Conservation (phyloP, 768 basidiomycete genomes). For the Ramaria rubella region DNA sequence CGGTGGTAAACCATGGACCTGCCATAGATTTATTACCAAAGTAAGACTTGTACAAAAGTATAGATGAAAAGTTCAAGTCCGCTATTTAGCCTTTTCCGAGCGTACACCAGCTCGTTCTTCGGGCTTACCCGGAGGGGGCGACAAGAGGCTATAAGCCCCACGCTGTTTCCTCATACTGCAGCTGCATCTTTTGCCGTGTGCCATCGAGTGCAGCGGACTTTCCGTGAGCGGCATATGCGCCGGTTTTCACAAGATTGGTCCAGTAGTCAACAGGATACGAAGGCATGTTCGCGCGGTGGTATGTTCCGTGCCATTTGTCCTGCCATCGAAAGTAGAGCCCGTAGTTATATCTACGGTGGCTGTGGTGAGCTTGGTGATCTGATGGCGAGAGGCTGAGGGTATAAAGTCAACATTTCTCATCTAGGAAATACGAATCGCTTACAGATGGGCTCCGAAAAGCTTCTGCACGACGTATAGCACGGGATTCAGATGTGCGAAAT, state of each 20-base stretch:
- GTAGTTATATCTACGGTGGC: background rate
- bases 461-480: background rate
- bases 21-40: too few species aligned
- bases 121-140: too few species aligned
- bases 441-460: background rate
- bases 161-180: background rate
- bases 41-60: too few species aligned
- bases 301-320: background rate
- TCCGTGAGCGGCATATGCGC: background rate
- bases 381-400: background rate
- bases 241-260: background rate
- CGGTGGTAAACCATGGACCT: too few species aligned
- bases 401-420: background rate
- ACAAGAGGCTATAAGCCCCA: background rate
- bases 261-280: background rate
- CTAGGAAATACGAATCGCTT: background rate
- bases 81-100: too few species aligned
- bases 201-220: conserved; percentile 1
- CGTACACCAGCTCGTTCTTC: too few species aligned
- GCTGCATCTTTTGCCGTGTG: background rate
- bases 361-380: background rate
- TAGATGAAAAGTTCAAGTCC: too few species aligned
- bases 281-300: background rate
- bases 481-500: background rate
- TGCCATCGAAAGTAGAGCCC: too few species aligned